Base-by-base conservation (phyloP, 768 basidiomycete species). In the Boletus patriciae region DNA sequence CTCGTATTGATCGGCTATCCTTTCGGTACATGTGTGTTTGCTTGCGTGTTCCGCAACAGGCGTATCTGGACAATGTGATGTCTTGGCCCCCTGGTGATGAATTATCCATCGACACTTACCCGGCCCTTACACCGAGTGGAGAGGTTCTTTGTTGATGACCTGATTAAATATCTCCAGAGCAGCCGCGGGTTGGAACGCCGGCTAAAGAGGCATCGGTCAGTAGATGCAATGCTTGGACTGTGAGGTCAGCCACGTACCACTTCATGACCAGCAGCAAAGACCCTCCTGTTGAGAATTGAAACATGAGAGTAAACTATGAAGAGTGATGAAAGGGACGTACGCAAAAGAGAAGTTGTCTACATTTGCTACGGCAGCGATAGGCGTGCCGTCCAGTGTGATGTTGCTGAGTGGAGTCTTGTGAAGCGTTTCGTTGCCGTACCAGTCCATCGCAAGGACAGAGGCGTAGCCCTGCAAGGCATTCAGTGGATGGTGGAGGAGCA, bases 341-440 rank as follows among this genome's bases (percentile, higher is more conserved):
- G 84, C 86, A 66, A 87, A 88, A 0, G 82, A 76, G 64, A 87
- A 86, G 55, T 84, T 84, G 59, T 83, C 83, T 36, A 87, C 80
- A 49, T 86, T 86, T 65, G 84, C 79, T n/a, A 86, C 76, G 0
- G 83, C 80, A 0, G 83, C 86, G 6, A 87, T 79, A 0, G 82
- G 60, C 6, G 66, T 69, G 2, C 79, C 83, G 36, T 76, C 49
- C 29, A 87, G 77, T 0, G 85, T 85, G 73, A 87, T 85, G 57
- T 85, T 85, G 6, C 61, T 76, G 16, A 77, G 74, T 15, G 76
- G 73, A 3, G 77, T 78, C 27, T 61, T 65, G 52, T 74, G 74
- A 19, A 79, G 62, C 0, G 70, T 71, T 38, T 71, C 57, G 44
- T 74, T 78, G 5, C 79, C 78, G 44, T 76, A 77, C 78, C 78